Conservation (phyloP, 495 filamentous ascomycete genomes). For the Tirmania nivea region DNA sequence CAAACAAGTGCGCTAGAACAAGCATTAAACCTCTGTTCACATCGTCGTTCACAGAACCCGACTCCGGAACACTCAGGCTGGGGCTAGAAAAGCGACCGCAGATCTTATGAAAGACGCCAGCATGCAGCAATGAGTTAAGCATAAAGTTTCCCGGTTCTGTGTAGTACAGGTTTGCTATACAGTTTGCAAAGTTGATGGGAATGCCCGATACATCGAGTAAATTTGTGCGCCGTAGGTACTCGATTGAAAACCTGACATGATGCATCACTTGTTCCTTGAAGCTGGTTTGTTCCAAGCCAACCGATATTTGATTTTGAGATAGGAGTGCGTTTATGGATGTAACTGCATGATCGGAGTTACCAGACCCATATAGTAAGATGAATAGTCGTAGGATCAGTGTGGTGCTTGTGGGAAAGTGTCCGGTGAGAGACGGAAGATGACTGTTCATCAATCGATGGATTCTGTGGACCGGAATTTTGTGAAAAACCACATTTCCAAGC, state of each 20-base stretch:
- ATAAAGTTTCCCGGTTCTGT: constrained; percentile 51
- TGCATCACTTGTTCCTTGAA: constrained; percentile 44
- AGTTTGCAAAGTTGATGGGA: constrained; percentile 47
- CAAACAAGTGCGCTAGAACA: constrained; percentile 47
- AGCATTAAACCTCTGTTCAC: constrained; percentile 35
- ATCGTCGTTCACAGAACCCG: constrained; percentile 22
- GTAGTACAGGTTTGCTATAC: constrained; percentile 47
- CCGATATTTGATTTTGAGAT: constrained; percentile 43
- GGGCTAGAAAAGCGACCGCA: constrained; percentile 21
- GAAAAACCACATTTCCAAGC: constrained; percentile 62
- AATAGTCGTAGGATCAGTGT: constrained; percentile 48
- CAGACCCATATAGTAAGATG: constrained; percentile 40
- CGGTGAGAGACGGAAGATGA: constrained; percentile 45
- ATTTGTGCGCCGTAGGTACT: constrained; percentile 47
- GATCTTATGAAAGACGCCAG: constrained; percentile 42
- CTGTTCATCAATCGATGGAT: constrained; percentile 45
- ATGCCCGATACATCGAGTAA: constrained; percentile 36
- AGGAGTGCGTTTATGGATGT: constrained; percentile 42
- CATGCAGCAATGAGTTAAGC: constrained; percentile 47
- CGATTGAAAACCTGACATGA: constrained; percentile 58
- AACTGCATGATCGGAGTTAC: constrained; percentile 35
- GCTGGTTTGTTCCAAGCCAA: constrained; percentile 33
- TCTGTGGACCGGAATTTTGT: constrained; percentile 32
- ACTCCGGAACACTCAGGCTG: constrained; percentile 17
- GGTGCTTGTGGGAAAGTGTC: constrained; percentile 58